phyloP scores from a whole-genome alignment of 2,329 filamentous ascomycete species.

The Bipolaris sorokiniana region DNA sequence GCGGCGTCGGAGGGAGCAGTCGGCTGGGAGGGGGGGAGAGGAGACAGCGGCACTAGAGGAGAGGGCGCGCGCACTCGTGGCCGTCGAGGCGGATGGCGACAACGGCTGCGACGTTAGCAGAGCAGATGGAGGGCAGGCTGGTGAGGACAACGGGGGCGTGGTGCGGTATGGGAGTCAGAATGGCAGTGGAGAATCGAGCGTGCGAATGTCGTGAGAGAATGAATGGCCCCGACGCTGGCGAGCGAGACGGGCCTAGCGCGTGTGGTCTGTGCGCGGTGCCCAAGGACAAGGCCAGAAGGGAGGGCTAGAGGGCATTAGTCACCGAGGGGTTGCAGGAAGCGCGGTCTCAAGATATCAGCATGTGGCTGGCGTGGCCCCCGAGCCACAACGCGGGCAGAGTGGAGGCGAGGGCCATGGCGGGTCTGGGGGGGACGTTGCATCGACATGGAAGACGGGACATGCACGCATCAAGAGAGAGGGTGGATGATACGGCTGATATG shows the following conservation, averaged over 20 bases:
- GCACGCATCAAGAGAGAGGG: constrained; percentile 5
- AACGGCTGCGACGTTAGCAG: constrained; percentile 26
- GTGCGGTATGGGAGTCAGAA: constrained; percentile 34
- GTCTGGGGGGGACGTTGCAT: not conserved
- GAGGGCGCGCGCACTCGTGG: constrained; percentile 29
- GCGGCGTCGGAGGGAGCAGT: constrained; percentile 33
- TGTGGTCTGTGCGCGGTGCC: constrained; percentile 9
- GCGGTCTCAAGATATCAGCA: constrained; percentile 9
- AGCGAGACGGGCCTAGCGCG: constrained; percentile 19
- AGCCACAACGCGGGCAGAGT: not conserved
- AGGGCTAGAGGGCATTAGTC: constrained; percentile 26
- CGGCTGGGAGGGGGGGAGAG: constrained; percentile 26
- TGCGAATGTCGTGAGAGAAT: constrained; percentile 25
- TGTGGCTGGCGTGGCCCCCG: constrained; percentile 4
- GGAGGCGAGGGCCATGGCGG: not conserved
- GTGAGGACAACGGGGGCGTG: constrained; percentile 22
- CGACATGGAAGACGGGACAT: not conserved
- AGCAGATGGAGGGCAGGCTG: constrained; percentile 7
- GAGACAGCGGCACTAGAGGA: constrained; percentile 34
- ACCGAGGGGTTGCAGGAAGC: constrained; percentile 16
- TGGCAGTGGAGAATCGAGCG: constrained; percentile 28
- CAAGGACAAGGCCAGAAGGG: constrained; percentile 18
- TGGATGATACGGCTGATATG: not conserved
- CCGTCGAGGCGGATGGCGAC: constrained; percentile 20
- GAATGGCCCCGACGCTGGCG: constrained; percentile 19